Evolutionary conservation across 2,329 filamentous ascomycete genomes (phyloP).

Genomic region (Malbranchea cinnamomea): DNA sequence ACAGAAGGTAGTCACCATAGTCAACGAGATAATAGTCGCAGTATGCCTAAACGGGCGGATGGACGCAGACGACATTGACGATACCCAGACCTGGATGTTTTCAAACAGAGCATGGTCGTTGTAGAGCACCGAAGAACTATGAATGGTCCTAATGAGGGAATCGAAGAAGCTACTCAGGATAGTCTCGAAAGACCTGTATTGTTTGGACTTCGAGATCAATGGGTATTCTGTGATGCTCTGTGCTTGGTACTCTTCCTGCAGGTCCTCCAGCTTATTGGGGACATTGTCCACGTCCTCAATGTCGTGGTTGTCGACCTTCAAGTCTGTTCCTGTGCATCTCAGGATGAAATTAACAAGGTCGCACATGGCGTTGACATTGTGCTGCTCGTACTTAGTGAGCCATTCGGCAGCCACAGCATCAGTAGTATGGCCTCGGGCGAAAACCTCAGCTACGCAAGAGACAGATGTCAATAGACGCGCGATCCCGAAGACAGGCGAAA

Average conservation of each 20-base stretch:
- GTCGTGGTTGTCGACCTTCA: conserved; percentile 65
- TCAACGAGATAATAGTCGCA: conserved; percentile 67
- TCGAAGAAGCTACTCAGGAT: conserved; percentile 66
- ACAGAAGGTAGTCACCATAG: conserved; percentile 66
- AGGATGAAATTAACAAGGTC: conserved; percentile 49
- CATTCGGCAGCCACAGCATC: conserved; percentile 44
- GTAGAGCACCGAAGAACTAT: conserved; percentile 71
- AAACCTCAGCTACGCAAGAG: conserved; percentile 38
- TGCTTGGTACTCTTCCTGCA: conserved; percentile 79
- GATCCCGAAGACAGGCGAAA: background rate
- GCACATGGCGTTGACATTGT: conserved; percentile 40
- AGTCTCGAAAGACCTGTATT: conserved; percentile 61
- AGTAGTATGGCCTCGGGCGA: conserved; percentile 38
- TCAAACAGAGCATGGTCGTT: conserved; percentile 63
- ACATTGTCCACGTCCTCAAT: conserved; percentile 83
- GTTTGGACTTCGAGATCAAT: conserved; percentile 67
- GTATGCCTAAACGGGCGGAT: conserved; percentile 90
- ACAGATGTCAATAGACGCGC: conserved; percentile 13
- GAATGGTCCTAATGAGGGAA: conserved; percentile 59
- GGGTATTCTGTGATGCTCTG: conserved; percentile 82
- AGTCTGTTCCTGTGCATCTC: conserved; percentile 61
- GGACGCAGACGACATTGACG: conserved; percentile 74
- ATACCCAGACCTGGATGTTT: conserved; percentile 79
- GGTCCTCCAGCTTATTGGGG: conserved; percentile 58
- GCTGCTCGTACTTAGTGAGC: conserved; percentile 40